These are phyloP conservation scores for Leccinum boreale DNA, from an alignment of 768 basidiomycete genomes.

Conservation along the genomic window DNA sequence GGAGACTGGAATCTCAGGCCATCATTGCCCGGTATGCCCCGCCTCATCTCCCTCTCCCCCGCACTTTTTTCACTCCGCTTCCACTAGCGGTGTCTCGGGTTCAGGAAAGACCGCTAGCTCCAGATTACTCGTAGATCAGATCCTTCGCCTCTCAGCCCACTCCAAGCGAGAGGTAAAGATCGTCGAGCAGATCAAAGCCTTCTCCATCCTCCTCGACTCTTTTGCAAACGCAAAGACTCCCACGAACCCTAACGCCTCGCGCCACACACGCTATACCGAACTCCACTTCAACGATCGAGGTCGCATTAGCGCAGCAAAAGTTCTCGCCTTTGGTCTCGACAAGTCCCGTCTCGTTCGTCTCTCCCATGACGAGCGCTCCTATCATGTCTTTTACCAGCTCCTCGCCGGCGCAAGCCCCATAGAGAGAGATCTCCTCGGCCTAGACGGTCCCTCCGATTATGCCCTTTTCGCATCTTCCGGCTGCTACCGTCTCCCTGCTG, in stretches of 20 bases:
- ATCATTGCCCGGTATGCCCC: conserved; percentile 49
- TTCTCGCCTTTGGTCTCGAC: conserved; percentile 60
- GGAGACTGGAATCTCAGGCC: conserved; percentile 51
- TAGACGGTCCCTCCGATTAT: conserved; percentile 61
- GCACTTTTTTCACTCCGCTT: conserved; percentile 10
- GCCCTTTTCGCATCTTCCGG: conserved; percentile 55
- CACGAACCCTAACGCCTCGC: conserved; percentile 61
- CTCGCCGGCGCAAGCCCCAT: conserved; percentile 54
- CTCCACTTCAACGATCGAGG: conserved; percentile 59
- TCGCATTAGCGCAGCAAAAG: conserved; percentile 53
- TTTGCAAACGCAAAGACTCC: conserved; percentile 67
- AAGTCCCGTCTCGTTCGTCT: conserved; percentile 55
- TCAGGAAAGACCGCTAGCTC: conserved; percentile 57
- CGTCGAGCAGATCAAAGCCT: conserved; percentile 53
- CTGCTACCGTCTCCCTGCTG: conserved; percentile 62
- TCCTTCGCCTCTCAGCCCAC: conserved; percentile 57
- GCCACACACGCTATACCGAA: conserved; percentile 56
- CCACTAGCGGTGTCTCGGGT: conserved; percentile 56
- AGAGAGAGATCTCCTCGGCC: conserved; percentile 49
- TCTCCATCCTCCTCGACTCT: conserved; percentile 54
- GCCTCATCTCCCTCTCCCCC: conserved; percentile 5
- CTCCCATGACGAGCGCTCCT: conserved; percentile 58
- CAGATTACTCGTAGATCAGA: conserved; percentile 52
- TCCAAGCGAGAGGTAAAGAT: conserved; percentile 51
- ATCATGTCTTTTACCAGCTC: conserved; percentile 66